Evolutionary conservation across 2,329 filamentous ascomycete genomes (phyloP), one percentile per base, ranked within the genome.

Genomic region (Calonectria honghensis): DNA sequence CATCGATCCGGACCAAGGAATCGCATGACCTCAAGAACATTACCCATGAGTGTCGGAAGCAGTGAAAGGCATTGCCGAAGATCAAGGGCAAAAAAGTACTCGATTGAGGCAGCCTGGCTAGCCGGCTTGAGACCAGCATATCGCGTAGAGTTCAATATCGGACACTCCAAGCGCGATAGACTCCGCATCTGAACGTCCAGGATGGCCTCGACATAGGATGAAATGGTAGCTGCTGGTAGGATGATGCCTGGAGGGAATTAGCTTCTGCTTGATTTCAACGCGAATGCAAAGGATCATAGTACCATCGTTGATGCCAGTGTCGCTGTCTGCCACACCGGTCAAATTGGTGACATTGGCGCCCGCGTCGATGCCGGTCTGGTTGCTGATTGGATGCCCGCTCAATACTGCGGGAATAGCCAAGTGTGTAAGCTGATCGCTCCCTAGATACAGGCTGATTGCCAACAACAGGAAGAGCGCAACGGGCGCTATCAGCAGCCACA

Each of bases 11-110:
- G 86, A 2, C 90, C 90, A 0, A 92, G 85, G 76, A 89, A 90
- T 4, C 81, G 82, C 7, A 90, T 87, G 1, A 84, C 83, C 77
- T 91, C 87, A 52, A 91, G 77, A 37, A 92, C 83, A 54, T 87
- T 89, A 10, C 89, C 87, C 39, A 92, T 79, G 4, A 92, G 84
- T 1, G 88, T 86, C 3, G 90, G 88, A 11, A 92, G 85, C 1
- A 91, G 78, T 3, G 79, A 68, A 6, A 85, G 77, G 70, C 85
- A 85, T 68, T 91, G 80, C 48, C 87, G 85, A n/a, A 92, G 81
- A 76, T 92, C 85, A n/a, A 92, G 83, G 0, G 90, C 89, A 75
- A 92, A 90, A 80, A 89, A 89, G 79, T 88, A 90, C 18, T 82
- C 80, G 27, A 79, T 75, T 73, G 37, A 1, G 29, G 11, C 6